phyloP scores from a whole-genome alignment of 176 grass and related monocot species.

The Thalia dealbata region DNA sequence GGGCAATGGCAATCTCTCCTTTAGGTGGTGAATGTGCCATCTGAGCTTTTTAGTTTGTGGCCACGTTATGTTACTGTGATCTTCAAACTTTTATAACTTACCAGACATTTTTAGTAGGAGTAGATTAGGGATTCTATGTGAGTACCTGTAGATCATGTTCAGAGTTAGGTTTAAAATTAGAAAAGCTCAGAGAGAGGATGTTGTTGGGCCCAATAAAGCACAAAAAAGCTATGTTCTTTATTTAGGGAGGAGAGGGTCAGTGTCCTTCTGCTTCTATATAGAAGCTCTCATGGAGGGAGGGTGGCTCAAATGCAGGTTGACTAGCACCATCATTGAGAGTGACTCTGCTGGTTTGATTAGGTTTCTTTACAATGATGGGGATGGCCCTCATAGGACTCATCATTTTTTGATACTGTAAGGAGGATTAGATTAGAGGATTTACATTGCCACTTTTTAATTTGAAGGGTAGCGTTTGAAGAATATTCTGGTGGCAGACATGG shows the following conservation, averaged over 20 bases:
- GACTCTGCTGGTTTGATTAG: neutral
- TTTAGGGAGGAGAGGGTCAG: neutral
- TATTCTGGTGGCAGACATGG: too few relatives aligned
- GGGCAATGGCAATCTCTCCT: neutral
- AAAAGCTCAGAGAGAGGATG: too few relatives aligned
- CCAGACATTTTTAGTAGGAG: too few relatives aligned
- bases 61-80: neutral
- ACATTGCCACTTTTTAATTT: neutral
- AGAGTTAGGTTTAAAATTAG: too few relatives aligned
- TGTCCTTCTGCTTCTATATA: neutral
- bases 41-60: slow-evolving; percentile 1
- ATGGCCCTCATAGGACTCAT: neutral
- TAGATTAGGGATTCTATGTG: too few relatives aligned
- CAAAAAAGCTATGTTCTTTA: neutral
- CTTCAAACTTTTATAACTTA: neutral
- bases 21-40: neutral
- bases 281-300: neutral
- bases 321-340: neutral
- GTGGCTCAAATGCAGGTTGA: neutral
- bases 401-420: neutral
- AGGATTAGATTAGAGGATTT: neutral
- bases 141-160: too few relatives aligned
- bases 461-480: neutral
- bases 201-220: too few relatives aligned
- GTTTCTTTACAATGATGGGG: neutral